Conservation (phyloP, 306 rosid species). For the Castanopsis chinensis region DNA sequence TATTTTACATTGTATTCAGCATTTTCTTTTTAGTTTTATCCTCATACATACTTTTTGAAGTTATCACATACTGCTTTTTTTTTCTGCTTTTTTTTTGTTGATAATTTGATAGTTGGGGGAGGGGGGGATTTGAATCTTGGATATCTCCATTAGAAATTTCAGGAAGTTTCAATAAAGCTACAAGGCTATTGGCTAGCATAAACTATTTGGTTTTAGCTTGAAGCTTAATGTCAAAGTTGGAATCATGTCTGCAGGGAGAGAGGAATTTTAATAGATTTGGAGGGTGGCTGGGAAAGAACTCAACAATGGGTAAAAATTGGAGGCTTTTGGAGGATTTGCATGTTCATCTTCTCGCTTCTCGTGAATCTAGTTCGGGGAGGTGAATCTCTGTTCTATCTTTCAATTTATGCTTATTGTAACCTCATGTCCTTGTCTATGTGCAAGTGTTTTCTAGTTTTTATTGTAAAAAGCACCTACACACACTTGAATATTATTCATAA, state of each 20-base stretch:
- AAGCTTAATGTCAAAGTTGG: slow-evolving; percentile 13
- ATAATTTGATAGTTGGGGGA: no score
- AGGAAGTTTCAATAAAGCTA: no score
- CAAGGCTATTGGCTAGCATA: no score
- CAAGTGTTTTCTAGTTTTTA: slow-evolving; percentile 4
- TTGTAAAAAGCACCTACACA: slow-evolving; percentile 5
- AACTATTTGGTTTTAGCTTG: background rate
- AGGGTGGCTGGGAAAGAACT: slow-evolving; percentile 96
- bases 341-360: slow-evolving; percentile 89
- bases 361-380: slow-evolving; percentile 83
- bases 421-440: slow-evolving; percentile 9
- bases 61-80: background rate
- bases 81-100: no score
- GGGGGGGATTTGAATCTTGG: no score
- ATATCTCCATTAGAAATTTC: no score
- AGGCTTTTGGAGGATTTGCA: slow-evolving; percentile 95
- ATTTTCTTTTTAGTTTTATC: slow-evolving; percentile 13
- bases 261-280: slow-evolving; percentile 90
- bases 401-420: slow-evolving; percentile 11
- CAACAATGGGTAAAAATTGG: slow-evolving; percentile 76
- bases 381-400: slow-evolving; percentile 32
- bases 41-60: slow-evolving; percentile 2
- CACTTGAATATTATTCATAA: slow-evolving; percentile 6
- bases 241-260: slow-evolving; percentile 64
- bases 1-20: background rate